A percentile compares a stretch with the other conserved stretches of the same genome.
These are phyloP conservation scores for Rhodotorula sp. DNA, from an alignment of 1,284 basidiomycete species.

Conservation along the genomic window DNA sequence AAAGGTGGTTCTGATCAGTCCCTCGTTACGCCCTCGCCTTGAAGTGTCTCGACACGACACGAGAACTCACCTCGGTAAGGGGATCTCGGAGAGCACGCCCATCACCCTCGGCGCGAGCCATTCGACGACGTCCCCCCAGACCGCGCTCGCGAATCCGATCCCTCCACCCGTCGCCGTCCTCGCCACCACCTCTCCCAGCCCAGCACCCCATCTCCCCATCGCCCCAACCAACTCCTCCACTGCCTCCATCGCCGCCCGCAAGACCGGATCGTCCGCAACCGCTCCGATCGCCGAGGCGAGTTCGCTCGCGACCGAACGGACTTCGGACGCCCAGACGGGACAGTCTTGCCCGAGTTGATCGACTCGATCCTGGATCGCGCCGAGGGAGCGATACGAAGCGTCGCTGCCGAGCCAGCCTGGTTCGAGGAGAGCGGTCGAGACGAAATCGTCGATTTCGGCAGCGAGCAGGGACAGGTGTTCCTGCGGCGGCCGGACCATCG, in stretches of 20 bases:
- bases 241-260: not conserved
- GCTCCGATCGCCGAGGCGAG: not conserved
- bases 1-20: too few relatives aligned
- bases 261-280: slow-evolving; percentile 12
- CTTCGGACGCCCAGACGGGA: not conserved
- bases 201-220: slow-evolving; percentile 3
- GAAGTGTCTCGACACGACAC: not conserved
- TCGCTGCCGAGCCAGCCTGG: slow-evolving; percentile 5
- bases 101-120: slow-evolving; percentile 53
- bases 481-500: not conserved
- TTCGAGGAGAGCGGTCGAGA: not conserved
- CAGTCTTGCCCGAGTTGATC: not conserved
- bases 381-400: slow-evolving; percentile 1
- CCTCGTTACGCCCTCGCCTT: not conserved
- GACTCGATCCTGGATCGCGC: not conserved
- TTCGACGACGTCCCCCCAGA: slow-evolving; percentile 49
- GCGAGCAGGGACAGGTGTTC: not conserved
- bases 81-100: slow-evolving; percentile 53
- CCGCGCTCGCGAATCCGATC: not conserved
- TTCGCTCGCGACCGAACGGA: not conserved
- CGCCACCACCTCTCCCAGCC: not conserved
- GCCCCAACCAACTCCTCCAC: not conserved
- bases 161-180: slow-evolving; percentile 11
- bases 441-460: not conserved
- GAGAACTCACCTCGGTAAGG: slow-evolving; percentile 46